Evolutionary conservation across 2,329 filamentous ascomycete genomes (phyloP).

Genomic region (Fusarium buxicola): DNA sequence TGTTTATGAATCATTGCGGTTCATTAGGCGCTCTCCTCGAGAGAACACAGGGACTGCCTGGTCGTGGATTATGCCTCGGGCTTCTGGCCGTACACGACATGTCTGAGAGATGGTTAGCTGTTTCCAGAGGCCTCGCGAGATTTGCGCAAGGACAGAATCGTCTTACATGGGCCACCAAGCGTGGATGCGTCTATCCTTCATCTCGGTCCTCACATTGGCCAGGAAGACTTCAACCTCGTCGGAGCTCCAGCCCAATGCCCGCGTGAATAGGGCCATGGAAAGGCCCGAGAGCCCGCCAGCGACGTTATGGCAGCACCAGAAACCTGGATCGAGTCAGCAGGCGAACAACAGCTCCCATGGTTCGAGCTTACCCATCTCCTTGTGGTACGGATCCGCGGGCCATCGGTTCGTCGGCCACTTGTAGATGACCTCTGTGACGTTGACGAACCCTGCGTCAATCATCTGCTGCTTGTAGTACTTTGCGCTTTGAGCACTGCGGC

Average conservation of each 20-base stretch:
- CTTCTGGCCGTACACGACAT: slow-evolving; percentile 44
- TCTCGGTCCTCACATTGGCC: slow-evolving; percentile 48
- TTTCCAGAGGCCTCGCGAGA: rapidly evolving
- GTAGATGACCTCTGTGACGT: slow-evolving; percentile 60
- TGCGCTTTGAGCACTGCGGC: slow-evolving; percentile 48
- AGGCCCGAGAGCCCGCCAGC: slow-evolving; percentile 51
- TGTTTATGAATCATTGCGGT: not conserved
- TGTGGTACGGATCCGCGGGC: slow-evolving; percentile 63
- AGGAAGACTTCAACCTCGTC: slow-evolving; percentile 51
- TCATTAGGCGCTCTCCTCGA: not conserved
- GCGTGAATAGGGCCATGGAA: slow-evolving; percentile 54
- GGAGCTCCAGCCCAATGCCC: slow-evolving; percentile 50
- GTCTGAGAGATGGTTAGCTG: slow-evolving; percentile 6
- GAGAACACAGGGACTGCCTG: not conserved
- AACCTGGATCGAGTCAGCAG: slow-evolving; percentile 54
- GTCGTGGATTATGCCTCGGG: slow-evolving; percentile 11
- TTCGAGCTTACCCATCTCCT: slow-evolving; percentile 58
- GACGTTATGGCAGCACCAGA: slow-evolving; percentile 51
- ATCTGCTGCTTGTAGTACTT: slow-evolving; percentile 53
- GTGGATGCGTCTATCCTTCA: slow-evolving; percentile 52
- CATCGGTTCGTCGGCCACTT: slow-evolving; percentile 64
- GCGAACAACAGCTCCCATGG: not conserved
- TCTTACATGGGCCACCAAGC: slow-evolving; percentile 55
- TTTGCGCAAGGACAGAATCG: not conserved
- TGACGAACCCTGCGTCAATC: slow-evolving; percentile 63